phyloP scores from a whole-genome alignment of 2,329 filamentous ascomycete genomes.

The Fusarium drepaniforme region DNA sequence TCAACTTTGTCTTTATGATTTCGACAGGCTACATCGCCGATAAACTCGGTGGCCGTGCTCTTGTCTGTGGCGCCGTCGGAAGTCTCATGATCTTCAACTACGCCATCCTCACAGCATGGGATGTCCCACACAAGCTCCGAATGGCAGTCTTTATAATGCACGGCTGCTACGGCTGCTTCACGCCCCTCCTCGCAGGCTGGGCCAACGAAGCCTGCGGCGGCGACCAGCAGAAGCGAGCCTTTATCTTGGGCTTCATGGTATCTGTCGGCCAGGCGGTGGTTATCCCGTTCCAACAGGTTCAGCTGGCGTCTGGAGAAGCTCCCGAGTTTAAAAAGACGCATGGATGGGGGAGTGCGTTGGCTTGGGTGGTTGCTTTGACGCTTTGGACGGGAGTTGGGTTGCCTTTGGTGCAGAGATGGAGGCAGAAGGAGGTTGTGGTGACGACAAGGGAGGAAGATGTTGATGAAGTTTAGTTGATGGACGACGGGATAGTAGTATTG shows the following conservation, averaged over 20 bases:
- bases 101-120: constrained; percentile 53
- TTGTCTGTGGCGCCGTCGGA: constrained; percentile 51
- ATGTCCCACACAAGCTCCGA: constrained; percentile 50
- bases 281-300: constrained; percentile 55
- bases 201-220: constrained; percentile 55
- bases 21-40: constrained; percentile 51
- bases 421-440: constrained; percentile 23
- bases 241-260: constrained; percentile 54
- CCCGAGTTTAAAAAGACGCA: constrained; percentile 51
- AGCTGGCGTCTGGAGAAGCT: constrained; percentile 52
- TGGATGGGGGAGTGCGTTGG: constrained; percentile 51
- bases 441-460: not conserved
- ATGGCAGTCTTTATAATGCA: constrained; percentile 55
- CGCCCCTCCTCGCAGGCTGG: constrained; percentile 56
- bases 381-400: constrained; percentile 50
- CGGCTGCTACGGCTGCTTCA: constrained; percentile 57
- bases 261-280: constrained; percentile 52
- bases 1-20: constrained; percentile 58
- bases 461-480: not conserved
- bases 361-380: constrained; percentile 48
- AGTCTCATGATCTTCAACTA: constrained; percentile 52
- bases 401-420: constrained; percentile 40
- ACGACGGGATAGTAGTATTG: not conserved
- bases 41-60: constrained; percentile 50
- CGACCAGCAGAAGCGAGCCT: constrained; percentile 57